Conservation (phyloP, 78 protist genomes). For the Anaeramoeba flamelloides region DNA sequence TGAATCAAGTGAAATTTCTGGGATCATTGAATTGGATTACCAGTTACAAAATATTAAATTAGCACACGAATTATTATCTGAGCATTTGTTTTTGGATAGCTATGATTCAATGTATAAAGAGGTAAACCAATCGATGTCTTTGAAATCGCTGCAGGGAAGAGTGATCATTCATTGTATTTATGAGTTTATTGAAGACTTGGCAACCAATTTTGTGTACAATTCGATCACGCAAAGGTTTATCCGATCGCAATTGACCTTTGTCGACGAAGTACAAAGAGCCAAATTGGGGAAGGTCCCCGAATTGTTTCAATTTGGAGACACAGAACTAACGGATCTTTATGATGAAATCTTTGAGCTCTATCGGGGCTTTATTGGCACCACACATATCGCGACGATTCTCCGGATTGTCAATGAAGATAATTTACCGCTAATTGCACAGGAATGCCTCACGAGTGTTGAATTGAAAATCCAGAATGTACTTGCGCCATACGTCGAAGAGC, state of each 20-base stretch:
- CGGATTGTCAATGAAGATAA: neutral
- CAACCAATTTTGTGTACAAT: slow-evolving; percentile 45
- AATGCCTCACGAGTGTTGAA: neutral
- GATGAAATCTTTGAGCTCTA: slow-evolving; percentile 19
- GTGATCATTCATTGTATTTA: slow-evolving; percentile 34
- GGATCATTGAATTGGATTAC: slow-evolving; percentile 47
- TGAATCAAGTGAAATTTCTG: slow-evolving; percentile 33
- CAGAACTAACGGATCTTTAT: slow-evolving; percentile 32
- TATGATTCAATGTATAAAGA: slow-evolving; percentile 38
- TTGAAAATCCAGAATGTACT: slow-evolving; percentile 27
- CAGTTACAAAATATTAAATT: slow-evolving; percentile 24
- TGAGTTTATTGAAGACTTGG: slow-evolving; percentile 42
- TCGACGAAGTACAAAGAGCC: slow-evolving; percentile 31
- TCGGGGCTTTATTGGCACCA: slow-evolving; percentile 7
- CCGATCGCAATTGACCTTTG: slow-evolving; percentile 24
- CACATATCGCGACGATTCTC: slow-evolving; percentile 1
- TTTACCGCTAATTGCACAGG: neutral
- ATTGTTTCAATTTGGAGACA: slow-evolving; percentile 27
- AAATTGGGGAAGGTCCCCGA: slow-evolving; percentile 19
- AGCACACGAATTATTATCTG: slow-evolving; percentile 30
- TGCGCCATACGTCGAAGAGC: slow-evolving; percentile 44
- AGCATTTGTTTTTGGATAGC: slow-evolving; percentile 38
- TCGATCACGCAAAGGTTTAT: slow-evolving; percentile 39
- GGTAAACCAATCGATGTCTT: slow-evolving; percentile 43
- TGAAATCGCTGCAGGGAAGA: slow-evolving; percentile 44